Evolutionary conservation across 352 stramenopile genomes (phyloP).

Genomic region (Phytophthora citrophthora): DNA sequence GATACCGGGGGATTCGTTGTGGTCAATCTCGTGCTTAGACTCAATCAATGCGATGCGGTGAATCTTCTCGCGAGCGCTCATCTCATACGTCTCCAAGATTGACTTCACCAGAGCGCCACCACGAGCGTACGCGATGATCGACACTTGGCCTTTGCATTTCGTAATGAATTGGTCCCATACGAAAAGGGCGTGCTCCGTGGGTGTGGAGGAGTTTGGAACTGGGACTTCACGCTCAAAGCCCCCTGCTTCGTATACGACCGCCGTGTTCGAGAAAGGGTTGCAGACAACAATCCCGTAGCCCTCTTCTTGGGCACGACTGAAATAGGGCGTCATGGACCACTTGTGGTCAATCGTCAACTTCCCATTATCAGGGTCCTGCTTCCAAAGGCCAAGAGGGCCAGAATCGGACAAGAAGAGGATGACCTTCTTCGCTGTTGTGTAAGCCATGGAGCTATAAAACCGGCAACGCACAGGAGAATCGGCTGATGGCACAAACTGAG

Average conservation of each 20-base stretch:
- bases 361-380: conserved; percentile 72
- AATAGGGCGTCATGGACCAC: conserved; percentile 89
- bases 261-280: conserved; percentile 89
- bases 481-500: conserved; percentile 85
- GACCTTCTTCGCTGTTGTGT: conserved; percentile 85
- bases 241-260: conserved; percentile 88
- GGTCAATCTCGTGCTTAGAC: conserved; percentile 89
- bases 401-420: conserved; percentile 89
- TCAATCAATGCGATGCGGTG: conserved; percentile 87
- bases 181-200: conserved; percentile 87
- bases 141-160: conserved; percentile 87
- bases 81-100: conserved; percentile 82
- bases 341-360: conserved; percentile 78
- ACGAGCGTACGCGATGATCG: conserved; percentile 83
- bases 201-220: conserved; percentile 83
- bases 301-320: conserved; percentile 85
- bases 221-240: conserved; percentile 87
- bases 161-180: conserved; percentile 87
- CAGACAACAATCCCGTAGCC: conserved; percentile 87
- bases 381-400: conserved; percentile 83
- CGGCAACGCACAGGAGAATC: conserved; percentile 88
- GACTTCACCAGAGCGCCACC: conserved; percentile 86
- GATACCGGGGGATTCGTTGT: conserved; percentile 76
- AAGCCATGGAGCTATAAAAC: conserved; percentile 91
- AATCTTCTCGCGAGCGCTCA: conserved; percentile 78